Conservation (phyloP, 2,329 filamentous ascomycete species). For the Lecanosticta acicola region DNA sequence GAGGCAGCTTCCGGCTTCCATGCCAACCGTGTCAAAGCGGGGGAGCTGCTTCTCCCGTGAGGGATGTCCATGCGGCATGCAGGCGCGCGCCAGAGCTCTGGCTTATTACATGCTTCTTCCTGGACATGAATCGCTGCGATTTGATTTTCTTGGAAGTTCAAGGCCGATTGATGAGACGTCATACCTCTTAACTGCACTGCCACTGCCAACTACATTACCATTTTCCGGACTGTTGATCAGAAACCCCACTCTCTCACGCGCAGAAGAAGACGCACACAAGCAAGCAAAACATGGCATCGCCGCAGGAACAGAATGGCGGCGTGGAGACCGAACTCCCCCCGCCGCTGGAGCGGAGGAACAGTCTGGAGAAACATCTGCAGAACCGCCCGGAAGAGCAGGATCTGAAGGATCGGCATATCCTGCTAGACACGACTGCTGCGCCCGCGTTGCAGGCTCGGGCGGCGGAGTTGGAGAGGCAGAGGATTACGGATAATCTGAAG, state of each 20-base stretch:
- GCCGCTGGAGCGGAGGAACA: constrained; percentile 14
- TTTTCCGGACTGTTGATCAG: too few relatives aligned
- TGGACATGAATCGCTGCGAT: too few relatives aligned
- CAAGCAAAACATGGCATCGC: not conserved
- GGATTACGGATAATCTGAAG: constrained; percentile 57
- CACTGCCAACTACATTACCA: too few relatives aligned
- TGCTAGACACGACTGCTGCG: constrained; percentile 61
- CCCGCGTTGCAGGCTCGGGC: constrained; percentile 60
- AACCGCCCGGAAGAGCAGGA: constrained; percentile 51
- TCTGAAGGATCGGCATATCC: constrained; percentile 60
- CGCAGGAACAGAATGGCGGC: constrained; percentile 4
- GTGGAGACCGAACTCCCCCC: constrained; percentile 19
- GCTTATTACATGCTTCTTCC: not conserved
- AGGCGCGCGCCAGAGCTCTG: not conserved
- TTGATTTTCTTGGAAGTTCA: not conserved
- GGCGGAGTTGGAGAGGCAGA: constrained; percentile 60
- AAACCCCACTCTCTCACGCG: too few relatives aligned
- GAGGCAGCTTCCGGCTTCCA: not conserved
- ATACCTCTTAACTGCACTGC: not conserved
- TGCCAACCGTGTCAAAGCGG: not conserved
- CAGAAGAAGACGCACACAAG: not conserved
- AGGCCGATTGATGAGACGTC: too few relatives aligned
- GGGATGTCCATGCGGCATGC: not conserved
- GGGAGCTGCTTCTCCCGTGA: not conserved
- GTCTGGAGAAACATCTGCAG: constrained; percentile 34